phyloP scores from a whole-genome alignment of 2,329 filamentous ascomycete genomes.

The Calonectria naviculata region DNA sequence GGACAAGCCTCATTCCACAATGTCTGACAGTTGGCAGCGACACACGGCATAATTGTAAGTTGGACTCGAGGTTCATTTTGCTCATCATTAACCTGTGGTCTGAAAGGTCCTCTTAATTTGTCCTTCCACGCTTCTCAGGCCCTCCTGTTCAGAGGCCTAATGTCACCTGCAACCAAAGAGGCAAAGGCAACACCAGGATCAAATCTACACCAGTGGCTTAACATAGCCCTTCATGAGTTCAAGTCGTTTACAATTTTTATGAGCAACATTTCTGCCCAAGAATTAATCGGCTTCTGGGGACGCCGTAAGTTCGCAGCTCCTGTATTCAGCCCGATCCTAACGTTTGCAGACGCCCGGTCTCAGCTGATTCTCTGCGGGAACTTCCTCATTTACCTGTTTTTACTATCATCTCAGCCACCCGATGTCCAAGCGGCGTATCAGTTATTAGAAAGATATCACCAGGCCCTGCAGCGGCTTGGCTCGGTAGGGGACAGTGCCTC shows the following conservation, averaged over 20 bases:
- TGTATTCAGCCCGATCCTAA: not conserved
- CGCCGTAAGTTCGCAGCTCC: constrained; percentile 49
- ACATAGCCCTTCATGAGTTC: constrained; percentile 48
- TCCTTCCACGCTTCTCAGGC: constrained; percentile 55
- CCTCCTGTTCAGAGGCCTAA: constrained; percentile 55
- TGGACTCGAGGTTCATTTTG: not conserved
- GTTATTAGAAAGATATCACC: constrained; percentile 51
- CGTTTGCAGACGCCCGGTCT: constrained; percentile 47
- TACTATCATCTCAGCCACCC: constrained; percentile 50
- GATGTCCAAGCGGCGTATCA: constrained; percentile 49
- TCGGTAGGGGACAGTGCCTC: constrained; percentile 44
- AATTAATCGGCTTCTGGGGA: constrained; percentile 56
- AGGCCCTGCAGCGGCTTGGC: constrained; percentile 48
- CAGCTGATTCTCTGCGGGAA: constrained; percentile 60
- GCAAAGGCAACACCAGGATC: constrained; percentile 51
- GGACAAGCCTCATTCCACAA: constrained; percentile 49
- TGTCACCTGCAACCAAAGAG: constrained; percentile 56
- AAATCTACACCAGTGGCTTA: constrained; percentile 49
- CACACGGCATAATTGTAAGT: constrained; percentile 33
- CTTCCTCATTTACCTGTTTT: constrained; percentile 60
- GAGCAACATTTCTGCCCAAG: constrained; percentile 45
- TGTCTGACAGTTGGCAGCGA: constrained; percentile 38
- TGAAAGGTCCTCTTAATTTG: constrained; percentile 51
- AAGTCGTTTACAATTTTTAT: constrained; percentile 53
- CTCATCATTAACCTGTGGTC: constrained; percentile 2